Percentiles rank a stretch among this genome's conserved stretches.
These are phyloP conservation scores for Metschnikowia hibisci DNA, from an alignment of 805 yeast species.

Conservation along the genomic window DNA sequence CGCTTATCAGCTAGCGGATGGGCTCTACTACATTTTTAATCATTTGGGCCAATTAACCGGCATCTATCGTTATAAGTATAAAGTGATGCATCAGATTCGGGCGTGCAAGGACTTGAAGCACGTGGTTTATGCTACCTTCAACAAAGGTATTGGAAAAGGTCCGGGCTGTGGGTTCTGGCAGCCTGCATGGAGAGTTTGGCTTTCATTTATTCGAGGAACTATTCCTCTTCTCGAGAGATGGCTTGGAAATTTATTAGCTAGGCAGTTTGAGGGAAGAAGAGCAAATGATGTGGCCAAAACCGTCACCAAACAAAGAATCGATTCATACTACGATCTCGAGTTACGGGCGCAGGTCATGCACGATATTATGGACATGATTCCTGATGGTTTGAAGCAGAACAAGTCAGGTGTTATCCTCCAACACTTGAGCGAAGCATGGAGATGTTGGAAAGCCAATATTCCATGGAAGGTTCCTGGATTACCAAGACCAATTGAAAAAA, in stretches of 20 bases:
- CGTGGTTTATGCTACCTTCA: constrained; percentile 80
- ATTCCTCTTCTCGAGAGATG: constrained; percentile 91
- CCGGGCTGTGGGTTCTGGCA: constrained; percentile 99
- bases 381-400: constrained; percentile 85
- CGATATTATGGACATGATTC: constrained; percentile 95
- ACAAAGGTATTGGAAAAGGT: constrained; percentile 86
- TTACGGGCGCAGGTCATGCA: constrained; percentile 91
- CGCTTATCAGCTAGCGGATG: constrained; percentile 93
- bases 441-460: constrained; percentile 98
- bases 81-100: constrained; percentile 96
- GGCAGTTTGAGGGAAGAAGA: constrained; percentile 95
- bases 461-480: constrained; percentile 98
- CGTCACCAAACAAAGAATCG: constrained; percentile 91
- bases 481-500: constrained; percentile 84
- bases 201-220: constrained; percentile 84
- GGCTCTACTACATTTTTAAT: constrained; percentile 81
- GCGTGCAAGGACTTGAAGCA: constrained; percentile 95
- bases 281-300: constrained; percentile 90
- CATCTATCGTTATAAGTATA: constrained; percentile 91
- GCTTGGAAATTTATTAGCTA: constrained; percentile 84
- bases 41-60: constrained; percentile 97
- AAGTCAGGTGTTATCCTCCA: constrained; percentile 85
- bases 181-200: constrained; percentile 98
- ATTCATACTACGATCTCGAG: constrained; percentile 91
- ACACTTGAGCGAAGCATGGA: constrained; percentile 97